A percentile compares a stretch with the other conserved stretches of the same genome.
phyloP scores from a whole-genome alignment of 495 filamentous ascomycete species.

The Daldinia decipiens region DNA sequence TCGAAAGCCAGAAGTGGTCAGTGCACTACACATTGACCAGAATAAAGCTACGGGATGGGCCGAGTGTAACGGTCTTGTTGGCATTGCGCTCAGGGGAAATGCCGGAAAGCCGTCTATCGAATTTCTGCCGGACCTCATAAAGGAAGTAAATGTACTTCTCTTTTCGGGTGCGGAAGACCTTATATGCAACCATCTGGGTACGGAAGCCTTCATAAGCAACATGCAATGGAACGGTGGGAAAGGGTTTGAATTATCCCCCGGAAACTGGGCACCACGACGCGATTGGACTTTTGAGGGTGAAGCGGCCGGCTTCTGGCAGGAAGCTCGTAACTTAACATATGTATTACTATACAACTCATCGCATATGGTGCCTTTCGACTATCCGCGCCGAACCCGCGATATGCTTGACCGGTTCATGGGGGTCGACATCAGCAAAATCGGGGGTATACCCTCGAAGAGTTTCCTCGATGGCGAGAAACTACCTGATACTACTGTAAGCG shows the following conservation, averaged over 20 bases:
- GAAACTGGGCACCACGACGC: constrained; percentile 88
- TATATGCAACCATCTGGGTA: constrained; percentile 97
- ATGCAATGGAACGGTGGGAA: constrained; percentile 91
- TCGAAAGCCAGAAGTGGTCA: constrained; percentile 77
- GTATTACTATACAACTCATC: constrained; percentile 93
- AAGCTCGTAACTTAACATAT: constrained; percentile 94
- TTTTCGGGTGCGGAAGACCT: constrained; percentile 95
- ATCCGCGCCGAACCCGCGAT: constrained; percentile 84
- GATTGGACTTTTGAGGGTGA: constrained; percentile 97
- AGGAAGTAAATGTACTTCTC: constrained; percentile 78
- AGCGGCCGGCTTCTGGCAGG: constrained; percentile 89
- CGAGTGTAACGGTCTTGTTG: constrained; percentile 88
- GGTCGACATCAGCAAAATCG: constrained; percentile 92
- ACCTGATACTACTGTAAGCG: constrained; percentile 85
- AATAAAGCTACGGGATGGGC: constrained; percentile 87
- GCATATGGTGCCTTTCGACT: constrained; percentile 98
- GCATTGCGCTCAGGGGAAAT: constrained; percentile 69
- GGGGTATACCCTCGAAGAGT: constrained; percentile 83
- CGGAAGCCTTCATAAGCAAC: constrained; percentile 88
- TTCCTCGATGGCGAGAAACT: constrained; percentile 92
- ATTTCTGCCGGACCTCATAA: constrained; percentile 80
- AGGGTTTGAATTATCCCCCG: constrained; percentile 89
- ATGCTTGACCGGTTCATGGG: constrained; percentile 98
- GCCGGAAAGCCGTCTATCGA: constrained; percentile 77
- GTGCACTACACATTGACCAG: constrained; percentile 82